phyloP scores from a whole-genome alignment of 2,329 filamentous ascomycete genomes.

The Pyrenochaeta sp. region DNA sequence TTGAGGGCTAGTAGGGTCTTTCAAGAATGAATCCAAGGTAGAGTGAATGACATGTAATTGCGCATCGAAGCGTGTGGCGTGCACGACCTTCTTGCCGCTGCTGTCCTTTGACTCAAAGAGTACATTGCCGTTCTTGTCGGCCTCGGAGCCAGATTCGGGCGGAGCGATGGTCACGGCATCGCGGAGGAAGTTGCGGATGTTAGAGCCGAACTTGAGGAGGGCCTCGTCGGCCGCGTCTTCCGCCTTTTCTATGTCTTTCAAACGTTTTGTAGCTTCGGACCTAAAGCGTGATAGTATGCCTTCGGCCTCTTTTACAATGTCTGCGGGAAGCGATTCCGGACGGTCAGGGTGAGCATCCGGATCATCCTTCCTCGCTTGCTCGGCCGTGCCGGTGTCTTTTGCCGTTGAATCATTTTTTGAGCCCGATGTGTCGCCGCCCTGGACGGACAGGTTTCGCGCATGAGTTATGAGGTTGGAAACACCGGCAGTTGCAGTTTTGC shows the following conservation, averaged over 20 bases:
- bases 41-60: slow-evolving; percentile 96
- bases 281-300: slow-evolving; percentile 79
- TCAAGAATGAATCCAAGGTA: slow-evolving; percentile 77
- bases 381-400: slow-evolving; percentile 15
- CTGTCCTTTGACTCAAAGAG: slow-evolving; percentile 95
- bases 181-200: slow-evolving; percentile 85
- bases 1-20: slow-evolving; percentile 79
- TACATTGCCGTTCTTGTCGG: slow-evolving; percentile 63
- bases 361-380: slow-evolving; percentile 25
- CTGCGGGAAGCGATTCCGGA: slow-evolving; percentile 57
- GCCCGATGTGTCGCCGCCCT: slow-evolving; percentile 30
- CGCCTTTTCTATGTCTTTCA: slow-evolving; percentile 89
- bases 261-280: slow-evolving; percentile 78
- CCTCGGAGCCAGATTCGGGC: slow-evolving; percentile 61
- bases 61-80: slow-evolving; percentile 92
- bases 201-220: slow-evolving; percentile 87
- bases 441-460: slow-evolving; percentile 75
- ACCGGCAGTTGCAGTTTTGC: slow-evolving; percentile 83
- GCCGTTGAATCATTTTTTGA: slow-evolving; percentile 24
- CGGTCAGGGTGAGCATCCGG: slow-evolving; percentile 47
- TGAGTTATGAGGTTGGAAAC: slow-evolving; percentile 77
- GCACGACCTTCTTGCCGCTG: slow-evolving; percentile 89
- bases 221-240: slow-evolving; percentile 98
- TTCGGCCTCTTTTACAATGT: slow-evolving; percentile 64
- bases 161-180: slow-evolving; percentile 91